Conservation (phyloP, 1,139 yeast species). For the Nakaseomyces kungkrabaensis region DNA sequence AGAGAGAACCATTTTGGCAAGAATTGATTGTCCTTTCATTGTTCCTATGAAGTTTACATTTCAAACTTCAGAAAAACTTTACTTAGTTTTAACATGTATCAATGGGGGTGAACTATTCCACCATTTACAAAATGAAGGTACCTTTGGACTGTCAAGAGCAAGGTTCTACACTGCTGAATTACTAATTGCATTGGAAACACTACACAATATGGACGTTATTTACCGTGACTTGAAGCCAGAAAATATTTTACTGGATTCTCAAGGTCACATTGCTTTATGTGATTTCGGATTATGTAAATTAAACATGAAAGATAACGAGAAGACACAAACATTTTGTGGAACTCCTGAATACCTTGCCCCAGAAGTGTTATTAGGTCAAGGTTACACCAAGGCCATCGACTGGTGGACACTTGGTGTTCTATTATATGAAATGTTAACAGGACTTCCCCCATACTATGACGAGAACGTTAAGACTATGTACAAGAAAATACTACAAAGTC, state of each 20-base stretch:
- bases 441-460: conserved; percentile 92
- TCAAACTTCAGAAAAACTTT: conserved; percentile 90
- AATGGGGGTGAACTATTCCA: conserved; percentile 97
- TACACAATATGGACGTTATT: conserved; percentile 84
- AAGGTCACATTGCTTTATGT: conserved; percentile 94
- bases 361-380: conserved; percentile 80
- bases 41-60: conserved; percentile 95
- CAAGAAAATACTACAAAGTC: conserved; percentile 81
- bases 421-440: conserved; percentile 91
- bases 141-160: conserved; percentile 80
- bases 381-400: conserved; percentile 90
- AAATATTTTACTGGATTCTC: conserved; percentile 83
- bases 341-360: conserved; percentile 97
- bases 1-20: conserved; percentile 88
- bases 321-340: conserved; percentile 92
- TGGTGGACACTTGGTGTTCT: conserved; percentile 97
- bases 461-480: conserved; percentile 94
- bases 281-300: conserved; percentile 94
- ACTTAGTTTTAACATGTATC: conserved; percentile 81
- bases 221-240: conserved; percentile 95
- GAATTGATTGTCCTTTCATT: conserved; percentile 91
- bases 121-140: conserved; percentile 86
- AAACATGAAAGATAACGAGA: conserved; percentile 80
- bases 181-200: conserved; percentile 80
- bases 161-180: conserved; percentile 92